Conservation (phyloP, 139 green algal genomes). For the Chlamydomonas sphaeroides region DNA sequence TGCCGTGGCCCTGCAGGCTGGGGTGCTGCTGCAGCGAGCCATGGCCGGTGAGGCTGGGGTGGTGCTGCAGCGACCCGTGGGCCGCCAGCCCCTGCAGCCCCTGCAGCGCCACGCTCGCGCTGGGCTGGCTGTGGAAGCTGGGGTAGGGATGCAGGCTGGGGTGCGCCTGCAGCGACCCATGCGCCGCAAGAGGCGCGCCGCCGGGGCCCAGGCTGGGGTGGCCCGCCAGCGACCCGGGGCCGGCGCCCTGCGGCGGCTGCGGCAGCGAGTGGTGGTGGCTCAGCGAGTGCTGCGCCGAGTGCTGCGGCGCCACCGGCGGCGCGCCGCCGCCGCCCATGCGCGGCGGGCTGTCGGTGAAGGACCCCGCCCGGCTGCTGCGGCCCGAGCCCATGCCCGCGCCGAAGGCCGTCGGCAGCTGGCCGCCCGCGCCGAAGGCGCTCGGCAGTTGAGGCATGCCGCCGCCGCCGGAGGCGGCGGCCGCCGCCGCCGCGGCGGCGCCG, state of each 20-base stretch:
- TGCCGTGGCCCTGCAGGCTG: background rate
- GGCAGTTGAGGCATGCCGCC: conserved; percentile 4
- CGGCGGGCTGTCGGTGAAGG: conserved; percentile 41
- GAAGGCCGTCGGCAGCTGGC: conserved; percentile 11
- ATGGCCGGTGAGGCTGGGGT: conserved; percentile 5
- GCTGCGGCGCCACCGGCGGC: background rate
- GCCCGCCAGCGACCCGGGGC: background rate
- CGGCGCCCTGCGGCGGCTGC: conserved; percentile 8
- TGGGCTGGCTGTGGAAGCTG: background rate
- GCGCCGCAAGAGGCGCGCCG: background rate
- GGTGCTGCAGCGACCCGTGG: background rate
- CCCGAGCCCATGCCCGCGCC: conserved; percentile 21
- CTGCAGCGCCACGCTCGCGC: too few species aligned
- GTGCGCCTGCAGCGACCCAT: background rate
- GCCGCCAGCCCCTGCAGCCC: too few species aligned
- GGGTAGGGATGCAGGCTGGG: background rate
- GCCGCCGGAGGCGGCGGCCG: background rate
- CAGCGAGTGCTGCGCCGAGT: background rate
- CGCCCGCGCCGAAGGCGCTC: background rate
- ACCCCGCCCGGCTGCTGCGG: conserved; percentile 32
- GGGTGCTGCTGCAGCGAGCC: background rate
- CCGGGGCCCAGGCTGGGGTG: background rate
- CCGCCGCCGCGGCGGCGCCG: too few species aligned
- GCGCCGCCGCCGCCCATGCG: conserved; percentile 13
- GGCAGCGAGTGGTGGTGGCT: conserved; percentile 20